These are phyloP conservation scores for Annulohypoxylon moriforme DNA, from an alignment of 495 filamentous ascomycete genomes.

Conservation along the genomic window DNA sequence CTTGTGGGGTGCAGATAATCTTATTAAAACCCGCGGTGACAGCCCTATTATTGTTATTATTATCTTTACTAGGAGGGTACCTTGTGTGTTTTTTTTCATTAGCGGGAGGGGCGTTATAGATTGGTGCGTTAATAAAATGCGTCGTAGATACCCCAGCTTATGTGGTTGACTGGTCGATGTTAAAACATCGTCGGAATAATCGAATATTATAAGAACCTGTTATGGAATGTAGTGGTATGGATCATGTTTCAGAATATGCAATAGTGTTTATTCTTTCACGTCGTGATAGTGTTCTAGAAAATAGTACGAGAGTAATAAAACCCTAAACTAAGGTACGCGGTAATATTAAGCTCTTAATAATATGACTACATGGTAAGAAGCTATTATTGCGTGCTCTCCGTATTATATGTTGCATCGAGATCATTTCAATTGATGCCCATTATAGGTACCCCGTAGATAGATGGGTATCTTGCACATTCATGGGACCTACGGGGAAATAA, in stretches of 20 bases:
- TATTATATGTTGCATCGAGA: conserved; percentile 26
- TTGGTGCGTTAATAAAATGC: neutral
- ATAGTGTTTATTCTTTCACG: conserved; percentile 23
- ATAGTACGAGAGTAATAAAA: conserved; percentile 14
- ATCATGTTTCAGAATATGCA: conserved; percentile 43
- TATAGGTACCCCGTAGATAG: conserved; percentile 17
- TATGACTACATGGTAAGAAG: conserved; percentile 11
- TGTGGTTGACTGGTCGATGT: neutral
- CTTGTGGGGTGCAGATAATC: conserved; percentile 45
- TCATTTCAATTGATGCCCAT: conserved; percentile 9
- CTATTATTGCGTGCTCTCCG: conserved; percentile 20
- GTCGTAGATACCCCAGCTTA: neutral
- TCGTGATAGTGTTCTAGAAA: conserved; percentile 43
- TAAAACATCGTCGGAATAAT: conserved; percentile 10
- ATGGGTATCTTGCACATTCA: conserved; percentile 14
- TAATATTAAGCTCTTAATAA: conserved; percentile 20
- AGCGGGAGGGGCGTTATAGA: neutral
- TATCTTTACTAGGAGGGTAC: neutral
- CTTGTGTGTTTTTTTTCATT: neutral
- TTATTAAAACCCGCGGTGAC: conserved; percentile 9
- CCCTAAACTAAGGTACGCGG: neutral
- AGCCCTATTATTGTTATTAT: conserved; percentile 25
- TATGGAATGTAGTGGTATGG: conserved; percentile 24
- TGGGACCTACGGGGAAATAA: conserved; percentile 39
- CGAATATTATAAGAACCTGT: conserved; percentile 6